Base-by-base conservation (phyloP, 2,329 filamentous ascomycete species). In the Thelonectria blattea region DNA sequence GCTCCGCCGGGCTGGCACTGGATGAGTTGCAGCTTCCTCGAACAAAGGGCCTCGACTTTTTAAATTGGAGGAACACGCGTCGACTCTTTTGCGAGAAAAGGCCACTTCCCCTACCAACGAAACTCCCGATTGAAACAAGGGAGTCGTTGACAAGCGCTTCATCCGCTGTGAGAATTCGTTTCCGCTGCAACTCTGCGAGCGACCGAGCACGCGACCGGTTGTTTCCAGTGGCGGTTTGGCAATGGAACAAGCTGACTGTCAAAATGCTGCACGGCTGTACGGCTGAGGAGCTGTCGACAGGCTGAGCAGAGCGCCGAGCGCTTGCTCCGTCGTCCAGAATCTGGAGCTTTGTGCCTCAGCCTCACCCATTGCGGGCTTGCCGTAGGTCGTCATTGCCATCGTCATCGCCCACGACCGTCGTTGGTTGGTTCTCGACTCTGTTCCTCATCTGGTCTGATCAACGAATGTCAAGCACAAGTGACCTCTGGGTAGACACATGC, bases 61-160 rank as follows among this genome's bases (percentile, higher is more conserved):
- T 46, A 63, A 56, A 63, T 61, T 63, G 46, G 41, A 63, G 61
- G 61, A 47, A 57, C 61, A 47, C 24, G 53, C 46, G 50, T 32
- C 59, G 46, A 52, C 43, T 55, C 52, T 37, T 43, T 9, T 32
- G 46, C 22, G 46, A 60, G 34, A 37, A 15, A 37, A 37, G 34
- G 34, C 6, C 27, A 49, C 58, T 56, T 56, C 52, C 34, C n/a
- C 43, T 5, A 22, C 52, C 52, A 56, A 52, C 50, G 41, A 52
- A 55, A 18, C 30, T 30, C 32, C 15, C 7, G 30, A 27, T 27
- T 34, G 41, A 30, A 30, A 30, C 27, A 30, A 30, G 27, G 27
- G 27, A 10, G 8, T 24, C 22, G 27, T 30, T 7, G 27, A 51
- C 53, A 47, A 42, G 45, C 52, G 52, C 58, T 52, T 52, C 52